These are phyloP conservation scores for Pestalotiopsis sp. DNA, from an alignment of 2,329 filamentous ascomycete species.

Conservation along the genomic window DNA sequence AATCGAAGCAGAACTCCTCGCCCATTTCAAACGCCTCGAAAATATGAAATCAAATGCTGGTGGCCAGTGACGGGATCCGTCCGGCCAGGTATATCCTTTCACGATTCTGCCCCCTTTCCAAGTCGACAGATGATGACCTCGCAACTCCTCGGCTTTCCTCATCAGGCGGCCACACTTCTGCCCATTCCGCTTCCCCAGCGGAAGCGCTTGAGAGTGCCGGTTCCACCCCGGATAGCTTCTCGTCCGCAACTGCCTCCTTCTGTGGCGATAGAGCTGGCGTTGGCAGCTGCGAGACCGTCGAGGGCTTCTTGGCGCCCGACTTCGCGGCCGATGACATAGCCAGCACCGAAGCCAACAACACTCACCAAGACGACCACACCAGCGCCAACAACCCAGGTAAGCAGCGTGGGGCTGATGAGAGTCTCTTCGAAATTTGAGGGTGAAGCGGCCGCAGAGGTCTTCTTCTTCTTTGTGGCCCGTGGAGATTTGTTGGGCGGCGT, in stretches of 20 bases:
- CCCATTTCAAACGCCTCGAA: background rate
- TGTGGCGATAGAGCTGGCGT: slow-evolving; percentile 39
- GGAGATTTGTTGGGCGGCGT: slow-evolving; percentile 39
- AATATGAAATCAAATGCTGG: slow-evolving; percentile 10
- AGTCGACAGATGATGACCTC: background rate
- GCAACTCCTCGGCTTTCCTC: background rate
- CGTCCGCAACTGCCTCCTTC: slow-evolving; percentile 52
- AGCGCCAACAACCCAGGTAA: slow-evolving; percentile 68
- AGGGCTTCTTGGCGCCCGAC: slow-evolving; percentile 64
- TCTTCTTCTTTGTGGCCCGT: slow-evolving; percentile 63
- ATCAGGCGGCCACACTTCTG: slow-evolving; percentile 50
- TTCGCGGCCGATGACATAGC: slow-evolving; percentile 69
- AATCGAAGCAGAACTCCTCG: background rate
- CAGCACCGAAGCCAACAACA: slow-evolving; percentile 70
- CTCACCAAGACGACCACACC: slow-evolving; percentile 70
- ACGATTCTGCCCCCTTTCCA: background rate
- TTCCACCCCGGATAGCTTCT: slow-evolving; percentile 55
- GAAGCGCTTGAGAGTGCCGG: slow-evolving; percentile 54
- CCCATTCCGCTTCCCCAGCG: slow-evolving; percentile 55
- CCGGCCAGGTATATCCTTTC: slow-evolving; percentile 13
- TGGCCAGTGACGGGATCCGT: background rate
- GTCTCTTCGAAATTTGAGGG: slow-evolving; percentile 39
- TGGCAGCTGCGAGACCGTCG: slow-evolving; percentile 43
- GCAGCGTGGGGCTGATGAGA: slow-evolving; percentile 59
- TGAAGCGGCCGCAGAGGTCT: slow-evolving; percentile 35